phyloP scores from a whole-genome alignment of 108 stramenopile species.

The Pseudonitzschia multiseries region DNA sequence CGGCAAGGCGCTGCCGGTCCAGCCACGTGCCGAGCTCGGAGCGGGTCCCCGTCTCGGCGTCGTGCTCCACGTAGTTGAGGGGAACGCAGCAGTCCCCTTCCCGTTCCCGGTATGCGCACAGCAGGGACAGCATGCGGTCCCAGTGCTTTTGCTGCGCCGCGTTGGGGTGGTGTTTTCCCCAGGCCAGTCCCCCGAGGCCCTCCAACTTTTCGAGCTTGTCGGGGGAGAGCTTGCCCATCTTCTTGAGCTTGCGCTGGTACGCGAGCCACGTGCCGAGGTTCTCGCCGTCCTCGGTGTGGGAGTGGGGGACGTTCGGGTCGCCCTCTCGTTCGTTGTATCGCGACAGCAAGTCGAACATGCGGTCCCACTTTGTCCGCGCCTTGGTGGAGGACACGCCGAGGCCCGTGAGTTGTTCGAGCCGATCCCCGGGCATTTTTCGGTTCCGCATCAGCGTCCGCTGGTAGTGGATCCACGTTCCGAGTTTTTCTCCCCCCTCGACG shows the following conservation, averaged over 20 bases:
- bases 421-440: background rate
- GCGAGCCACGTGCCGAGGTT: slow-evolving; percentile 11
- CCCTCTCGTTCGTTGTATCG: slow-evolving; percentile 9
- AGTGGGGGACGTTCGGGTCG: background rate
- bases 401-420: background rate
- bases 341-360: background rate
- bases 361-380: background rate
- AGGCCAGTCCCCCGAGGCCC: background rate
- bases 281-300: slow-evolving; percentile 12
- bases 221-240: background rate
- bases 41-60: background rate
- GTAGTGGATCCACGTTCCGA: slow-evolving; percentile 4
- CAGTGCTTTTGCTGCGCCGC: background rate
- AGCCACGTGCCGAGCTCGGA: background rate
- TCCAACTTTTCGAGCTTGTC: background rate
- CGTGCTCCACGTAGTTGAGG: background rate
- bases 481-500: background rate
- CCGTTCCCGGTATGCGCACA: background rate
- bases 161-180: background rate
- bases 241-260: background rate
- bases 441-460: background rate
- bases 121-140: background rate
- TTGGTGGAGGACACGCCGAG: background rate
- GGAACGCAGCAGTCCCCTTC: slow-evolving; percentile 14
- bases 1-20: background rate